A percentile compares a stretch with the other conserved stretches of the same genome.
Evolutionary conservation across 192 early-diverging fungal genomes (phyloP).

Genomic region (Podila horticola): DNA sequence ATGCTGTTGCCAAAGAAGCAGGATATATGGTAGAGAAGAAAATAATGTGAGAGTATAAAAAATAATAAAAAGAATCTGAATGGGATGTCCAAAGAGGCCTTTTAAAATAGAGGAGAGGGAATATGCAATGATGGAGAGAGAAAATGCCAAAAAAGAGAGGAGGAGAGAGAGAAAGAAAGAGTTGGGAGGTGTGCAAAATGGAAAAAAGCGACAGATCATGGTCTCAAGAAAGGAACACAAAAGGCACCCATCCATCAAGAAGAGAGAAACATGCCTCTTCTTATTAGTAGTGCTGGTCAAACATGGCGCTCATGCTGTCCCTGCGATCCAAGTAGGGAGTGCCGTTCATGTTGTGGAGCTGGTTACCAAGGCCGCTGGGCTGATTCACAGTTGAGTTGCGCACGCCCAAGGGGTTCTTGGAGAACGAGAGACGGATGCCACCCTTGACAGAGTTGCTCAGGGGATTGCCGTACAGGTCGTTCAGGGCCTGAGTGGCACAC

Average conservation of each 20-base stretch:
- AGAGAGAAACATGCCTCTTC: neutral
- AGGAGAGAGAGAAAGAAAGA: neutral
- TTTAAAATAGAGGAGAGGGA: neutral
- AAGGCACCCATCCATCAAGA: neutral
- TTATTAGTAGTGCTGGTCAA: conserved; percentile 48
- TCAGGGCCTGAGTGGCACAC: conserved; percentile 90
- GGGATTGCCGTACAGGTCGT: conserved; percentile 86
- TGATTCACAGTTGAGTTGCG: conserved; percentile 57
- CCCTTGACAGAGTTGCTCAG: conserved; percentile 89
- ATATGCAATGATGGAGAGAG: conserved; percentile 1
- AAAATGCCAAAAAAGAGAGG: neutral
- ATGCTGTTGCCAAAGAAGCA: neutral
- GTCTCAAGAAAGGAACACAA: neutral
- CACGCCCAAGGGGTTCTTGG: conserved; percentile 96
- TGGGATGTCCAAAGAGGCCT: too few species aligned
- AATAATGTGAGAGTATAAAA: neutral
- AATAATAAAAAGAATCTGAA: neutral
- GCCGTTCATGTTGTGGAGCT: conserved; percentile 47
- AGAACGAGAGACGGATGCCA: conserved; percentile 95
- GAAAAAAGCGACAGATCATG: neutral
- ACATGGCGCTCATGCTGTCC: conserved; percentile 53
- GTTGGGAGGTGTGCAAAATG: neutral
- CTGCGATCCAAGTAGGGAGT: conserved; percentile 41
- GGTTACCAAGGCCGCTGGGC: conserved; percentile 42
- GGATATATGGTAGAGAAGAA: neutral